These are phyloP conservation scores for Fomitopsis serialis DNA, from an alignment of 768 basidiomycete species.

Conservation along the genomic window DNA sequence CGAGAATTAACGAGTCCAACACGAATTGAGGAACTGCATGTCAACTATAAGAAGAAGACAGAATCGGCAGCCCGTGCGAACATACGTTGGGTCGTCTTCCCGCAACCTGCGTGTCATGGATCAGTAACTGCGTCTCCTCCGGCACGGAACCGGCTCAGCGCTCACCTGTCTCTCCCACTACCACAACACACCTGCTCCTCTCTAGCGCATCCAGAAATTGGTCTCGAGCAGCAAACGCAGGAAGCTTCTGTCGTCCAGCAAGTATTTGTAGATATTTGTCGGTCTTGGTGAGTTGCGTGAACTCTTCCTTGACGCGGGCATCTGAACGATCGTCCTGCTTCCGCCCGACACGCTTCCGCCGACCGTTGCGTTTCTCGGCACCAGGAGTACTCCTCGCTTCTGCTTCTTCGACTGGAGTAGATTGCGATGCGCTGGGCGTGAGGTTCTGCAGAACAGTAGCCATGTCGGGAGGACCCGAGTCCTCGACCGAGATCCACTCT, in stretches of 20 bases:
- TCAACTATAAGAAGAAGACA: not conserved
- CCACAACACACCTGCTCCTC: conserved; percentile 63
- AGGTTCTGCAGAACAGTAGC: conserved; percentile 61
- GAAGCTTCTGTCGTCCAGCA: conserved; percentile 52
- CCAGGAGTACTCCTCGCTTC: not conserved
- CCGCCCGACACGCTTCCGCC: conserved; percentile 17
- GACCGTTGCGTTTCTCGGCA: conserved; percentile 5
- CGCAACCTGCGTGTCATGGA: conserved; percentile 50
- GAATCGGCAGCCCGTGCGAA: not conserved
- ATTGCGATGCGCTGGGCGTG: conserved; percentile 26
- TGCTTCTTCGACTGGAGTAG: not conserved
- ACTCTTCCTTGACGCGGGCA: conserved; percentile 45
- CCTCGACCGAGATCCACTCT: conserved; percentile 61
- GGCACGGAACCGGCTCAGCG: not conserved
- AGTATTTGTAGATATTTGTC: conserved; percentile 54
- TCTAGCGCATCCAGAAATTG: conserved; percentile 57
- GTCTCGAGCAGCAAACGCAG: conserved; percentile 67
- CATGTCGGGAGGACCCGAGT: conserved; percentile 72
- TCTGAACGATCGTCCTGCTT: conserved; percentile 40
- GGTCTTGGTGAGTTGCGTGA: conserved; percentile 39
- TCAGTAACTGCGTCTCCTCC: no score
- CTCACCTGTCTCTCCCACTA: conserved; percentile 87
- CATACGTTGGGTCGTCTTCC: conserved; percentile 85
- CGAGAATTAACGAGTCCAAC: conserved; percentile 71
- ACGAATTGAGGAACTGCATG: conserved; percentile 80